These are phyloP conservation scores for Globisporangium parvum DNA, from an alignment of 352 stramenopile genomes.

Conservation along the genomic window DNA sequence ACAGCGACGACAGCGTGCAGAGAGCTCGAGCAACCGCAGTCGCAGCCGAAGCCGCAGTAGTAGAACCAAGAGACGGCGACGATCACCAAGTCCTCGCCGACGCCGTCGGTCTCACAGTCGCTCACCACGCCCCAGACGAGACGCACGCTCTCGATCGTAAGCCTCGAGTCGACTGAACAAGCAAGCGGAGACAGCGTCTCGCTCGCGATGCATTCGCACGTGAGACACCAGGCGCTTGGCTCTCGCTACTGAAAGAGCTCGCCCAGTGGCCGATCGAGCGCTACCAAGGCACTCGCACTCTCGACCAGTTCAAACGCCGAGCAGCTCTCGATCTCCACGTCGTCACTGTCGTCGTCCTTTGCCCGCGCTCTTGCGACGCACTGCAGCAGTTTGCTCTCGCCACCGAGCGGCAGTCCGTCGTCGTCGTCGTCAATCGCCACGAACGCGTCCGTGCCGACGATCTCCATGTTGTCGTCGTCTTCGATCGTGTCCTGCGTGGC, in stretches of 20 bases:
- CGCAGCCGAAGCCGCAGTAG: constrained; percentile 6
- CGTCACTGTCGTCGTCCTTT: not conserved
- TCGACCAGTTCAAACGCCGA: constrained; percentile 28
- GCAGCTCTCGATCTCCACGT: constrained; percentile 16
- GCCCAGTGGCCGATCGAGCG: constrained; percentile 14
- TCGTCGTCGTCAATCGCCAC: constrained; percentile 1
- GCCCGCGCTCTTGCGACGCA: not conserved
- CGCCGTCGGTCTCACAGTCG: not conserved
- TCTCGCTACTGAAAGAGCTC: constrained; percentile 14
- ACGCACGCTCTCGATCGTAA: too few species aligned
- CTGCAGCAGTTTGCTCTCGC: constrained; percentile 22
- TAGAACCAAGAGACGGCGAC: constrained; percentile 6
- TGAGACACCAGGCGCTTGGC: not conserved
- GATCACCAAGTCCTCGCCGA: constrained; percentile 7
- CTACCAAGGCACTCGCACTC: constrained; percentile 22
- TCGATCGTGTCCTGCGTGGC: not conserved
- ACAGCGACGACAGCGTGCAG: constrained; percentile 9
- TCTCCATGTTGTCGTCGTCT: not conserved
- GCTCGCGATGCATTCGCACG: too few species aligned
- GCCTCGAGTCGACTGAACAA: too few species aligned
- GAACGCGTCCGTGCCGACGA: not conserved
- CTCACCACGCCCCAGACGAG: too few species aligned
- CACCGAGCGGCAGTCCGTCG: constrained; percentile 17
- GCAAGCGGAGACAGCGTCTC: too few species aligned
- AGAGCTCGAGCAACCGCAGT: constrained; percentile 9